Evolutionary conservation across 805 yeast species (phyloP), one percentile per base, ranked within the genome.

Genomic region (Metschnikowia matae): DNA sequence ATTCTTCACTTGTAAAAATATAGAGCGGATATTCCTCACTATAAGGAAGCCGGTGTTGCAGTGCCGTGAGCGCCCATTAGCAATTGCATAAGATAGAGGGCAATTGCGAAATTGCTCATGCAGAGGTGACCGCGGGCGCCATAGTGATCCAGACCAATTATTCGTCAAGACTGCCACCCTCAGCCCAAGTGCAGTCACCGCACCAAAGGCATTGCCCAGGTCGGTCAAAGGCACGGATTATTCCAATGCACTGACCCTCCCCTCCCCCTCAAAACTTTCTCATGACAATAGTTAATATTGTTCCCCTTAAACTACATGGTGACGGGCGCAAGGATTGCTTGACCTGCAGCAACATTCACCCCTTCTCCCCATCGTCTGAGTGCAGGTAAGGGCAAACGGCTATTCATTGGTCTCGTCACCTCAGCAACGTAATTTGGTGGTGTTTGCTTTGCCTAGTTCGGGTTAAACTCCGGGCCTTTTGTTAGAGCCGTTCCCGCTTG

Each of bases 61-160:
- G 29, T 26, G 11, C 29, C 29, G 29, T 26, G 13, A 10, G 4
- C 38, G 8, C 13, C 15, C 18, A 11, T 7, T 34, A 18, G 20
- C 15, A 38, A 10, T 38, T 38, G 29, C 41, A 14, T 11, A 21
- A 15, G 21, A 21, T 15, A 2, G n/a, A 20, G 5, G 31, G 15
- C 5, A 11, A 42, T 42, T 32, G 37, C 38, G 45, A 42, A 42
- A 42, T 31, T 33, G 38, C 45, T n/a, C 45, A 42, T 33, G 45
- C 45, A n/a, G 26, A n/a, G 40, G 29, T 10, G 29, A 26, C 31
- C 44, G n/a, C 35, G 21, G 20, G 34, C 44, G 45, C 38, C 45
- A 42, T 42, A 42, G 38, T 33, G 15, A n/a, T 18, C 3, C 29
- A n/a, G 20, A 20, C 29, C 31, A 18, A 34, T 32, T n/a, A 23